phyloP scores from a whole-genome alignment of 768 basidiomycete species.

The Termitomyces sp. region DNA sequence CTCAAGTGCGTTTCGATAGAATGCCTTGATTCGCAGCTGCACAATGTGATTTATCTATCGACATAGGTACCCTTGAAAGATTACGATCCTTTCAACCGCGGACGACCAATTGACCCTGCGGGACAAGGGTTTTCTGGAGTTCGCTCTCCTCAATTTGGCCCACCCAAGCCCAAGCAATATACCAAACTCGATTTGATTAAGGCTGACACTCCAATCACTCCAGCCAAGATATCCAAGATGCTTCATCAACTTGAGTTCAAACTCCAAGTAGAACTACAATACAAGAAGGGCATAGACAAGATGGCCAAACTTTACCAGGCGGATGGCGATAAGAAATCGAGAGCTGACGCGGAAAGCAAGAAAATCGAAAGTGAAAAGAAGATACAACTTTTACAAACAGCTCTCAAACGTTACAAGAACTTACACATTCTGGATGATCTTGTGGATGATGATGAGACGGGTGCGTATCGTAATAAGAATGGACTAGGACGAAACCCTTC shows the following conservation, averaged over 20 bases:
- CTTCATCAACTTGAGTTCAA: conserved; percentile 99
- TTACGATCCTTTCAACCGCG: conserved; percentile 31
- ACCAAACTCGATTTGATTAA: conserved; percentile 92
- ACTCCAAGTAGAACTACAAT: conserved; percentile 95
- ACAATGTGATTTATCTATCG: neutral
- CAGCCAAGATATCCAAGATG: conserved; percentile 96
- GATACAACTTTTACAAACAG: conserved; percentile 86
- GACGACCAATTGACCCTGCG: conserved; percentile 32
- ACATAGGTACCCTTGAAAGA: conserved; percentile 50
- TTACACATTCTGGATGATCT: conserved; percentile 89
- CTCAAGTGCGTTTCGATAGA: conserved; percentile 28
- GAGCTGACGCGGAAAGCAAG: conserved; percentile 90
- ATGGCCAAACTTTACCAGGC: conserved; percentile 96
- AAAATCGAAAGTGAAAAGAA: conserved; percentile 94
- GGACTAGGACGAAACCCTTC: neutral
- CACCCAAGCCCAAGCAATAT: conserved; percentile 58
- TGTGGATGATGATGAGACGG: conserved; percentile 79
- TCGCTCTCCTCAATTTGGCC: conserved; percentile 29
- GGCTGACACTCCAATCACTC: conserved; percentile 94
- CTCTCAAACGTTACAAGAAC: conserved; percentile 94
- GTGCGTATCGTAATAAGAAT: conserved; percentile 26
- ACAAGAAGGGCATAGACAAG: conserved; percentile 97
- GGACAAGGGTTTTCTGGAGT: conserved; percentile 27
- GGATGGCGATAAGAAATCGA: conserved; percentile 95
- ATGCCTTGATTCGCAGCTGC: no score